These are phyloP conservation scores for Halenospora varia DNA, from an alignment of 495 filamentous ascomycete species.

Conservation along the genomic window DNA sequence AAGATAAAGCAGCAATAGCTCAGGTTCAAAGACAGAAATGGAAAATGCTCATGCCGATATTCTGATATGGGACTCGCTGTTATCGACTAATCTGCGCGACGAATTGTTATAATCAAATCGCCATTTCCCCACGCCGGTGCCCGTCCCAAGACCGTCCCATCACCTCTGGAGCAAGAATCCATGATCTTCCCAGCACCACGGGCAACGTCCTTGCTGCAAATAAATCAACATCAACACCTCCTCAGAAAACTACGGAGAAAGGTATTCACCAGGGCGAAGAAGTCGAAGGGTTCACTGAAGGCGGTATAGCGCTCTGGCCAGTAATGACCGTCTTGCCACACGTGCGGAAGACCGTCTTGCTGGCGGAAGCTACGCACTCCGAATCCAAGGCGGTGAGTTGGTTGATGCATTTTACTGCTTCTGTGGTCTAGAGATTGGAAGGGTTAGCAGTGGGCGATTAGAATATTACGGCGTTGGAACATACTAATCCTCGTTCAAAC, in stretches of 20 bases:
- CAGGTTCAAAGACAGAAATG: too few species aligned
- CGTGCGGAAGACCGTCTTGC: neutral
- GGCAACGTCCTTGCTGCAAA: neutral
- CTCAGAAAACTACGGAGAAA: neutral
- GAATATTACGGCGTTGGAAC: neutral
- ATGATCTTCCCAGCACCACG: neutral
- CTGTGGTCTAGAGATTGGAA: neutral
- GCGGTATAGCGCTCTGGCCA: neutral
- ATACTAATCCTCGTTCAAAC: neutral
- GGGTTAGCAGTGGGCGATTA: neutral
- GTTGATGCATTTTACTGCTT: neutral
- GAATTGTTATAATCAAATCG: neutral
- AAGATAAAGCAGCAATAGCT: too few species aligned
- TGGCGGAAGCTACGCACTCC: neutral
- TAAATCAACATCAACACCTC: neutral
- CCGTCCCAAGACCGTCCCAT: neutral
- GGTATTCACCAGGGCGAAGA: neutral
- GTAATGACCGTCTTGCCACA: neutral
- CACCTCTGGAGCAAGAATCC: neutral
- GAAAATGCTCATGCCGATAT: too few species aligned
- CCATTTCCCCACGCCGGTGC: neutral
- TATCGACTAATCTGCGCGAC: neutral
- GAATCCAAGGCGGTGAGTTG: neutral
- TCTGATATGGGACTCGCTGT: too few species aligned
- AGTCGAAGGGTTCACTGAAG: neutral